Base-by-base conservation (phyloP, 495 filamentous ascomycete species). In the Talaromyces stipitatus region DNA sequence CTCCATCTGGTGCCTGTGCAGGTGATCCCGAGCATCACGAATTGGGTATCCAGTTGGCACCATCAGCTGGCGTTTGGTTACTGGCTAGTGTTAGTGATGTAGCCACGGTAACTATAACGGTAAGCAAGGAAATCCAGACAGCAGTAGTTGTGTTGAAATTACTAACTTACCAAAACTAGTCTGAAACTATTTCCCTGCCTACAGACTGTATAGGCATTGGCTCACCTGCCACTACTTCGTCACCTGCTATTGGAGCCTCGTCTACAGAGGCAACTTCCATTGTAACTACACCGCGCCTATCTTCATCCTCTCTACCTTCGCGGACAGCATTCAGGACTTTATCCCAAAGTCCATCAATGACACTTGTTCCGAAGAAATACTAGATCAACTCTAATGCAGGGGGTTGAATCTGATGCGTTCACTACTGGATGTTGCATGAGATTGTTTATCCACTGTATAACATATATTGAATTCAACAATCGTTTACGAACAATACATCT, bases 41-140 rank as follows among this genome's bases (percentile, higher is more conserved):
- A 28, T 61, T 55, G 16, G 64, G 60, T 27, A 58, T 64, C 27
- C 58, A 61, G 23, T 18, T 64, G 3, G 23, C 48, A 5, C 64
- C 64, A 16, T 57, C 54, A 0, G 58, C 57, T 11, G 64, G 64
- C 9, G 55, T 67, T 50, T 60, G 48, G 23, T 52, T 67, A 22
- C 26, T 29, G 50, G 50, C 50, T 14, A 52, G 50, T 52, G 50
- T 52, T 27, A 52, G 50, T 30, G 50, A 52, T 52, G 50, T 52
- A 12, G 50, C 50, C 18, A 52, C 50, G 2, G 50, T 52, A 27
- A 52, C 50, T 9, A 52, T 52, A 16, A 52, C 50, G 14, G 50
- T 52, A 52, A 52, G 50, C 9, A 7, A 8, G 16, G 18, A 30
- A 6, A 3, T 2, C 9, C n/a, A 26, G 8, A 11, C 9, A 5